phyloP scores from a whole-genome alignment of 331 rosid species.

The Dryas integrifolia region DNA sequence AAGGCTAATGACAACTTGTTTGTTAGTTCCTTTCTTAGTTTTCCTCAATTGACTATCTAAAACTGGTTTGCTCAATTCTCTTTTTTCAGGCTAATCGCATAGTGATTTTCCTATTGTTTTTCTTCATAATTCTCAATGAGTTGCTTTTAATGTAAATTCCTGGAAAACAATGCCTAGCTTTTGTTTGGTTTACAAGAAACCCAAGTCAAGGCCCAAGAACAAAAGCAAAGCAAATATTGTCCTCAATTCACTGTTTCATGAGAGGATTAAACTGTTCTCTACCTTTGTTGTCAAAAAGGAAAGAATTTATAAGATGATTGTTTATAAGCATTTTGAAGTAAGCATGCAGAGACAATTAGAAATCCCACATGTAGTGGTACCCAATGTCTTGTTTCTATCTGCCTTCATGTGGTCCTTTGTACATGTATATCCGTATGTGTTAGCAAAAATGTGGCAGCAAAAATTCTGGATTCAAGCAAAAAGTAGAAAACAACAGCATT shows the following conservation, averaged over 20 bases:
- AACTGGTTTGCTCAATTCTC: background rate
- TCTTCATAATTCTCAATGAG: too few relatives aligned
- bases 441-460: too few relatives aligned
- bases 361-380: constrained; percentile 23
- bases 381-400: background rate
- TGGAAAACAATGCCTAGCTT: too few relatives aligned
- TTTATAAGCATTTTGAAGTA: background rate
- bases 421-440: too few relatives aligned
- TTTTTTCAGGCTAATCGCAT: background rate
- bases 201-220: background rate
- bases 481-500: too few relatives aligned
- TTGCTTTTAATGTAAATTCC: too few relatives aligned
- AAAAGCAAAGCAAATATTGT: background rate
- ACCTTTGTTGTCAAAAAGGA: background rate
- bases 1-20: background rate
- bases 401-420: constrained; percentile 6
- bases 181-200: too few relatives aligned
- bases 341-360: constrained; percentile 2
- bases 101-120: background rate
- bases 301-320: background rate
- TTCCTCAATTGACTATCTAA: background rate
- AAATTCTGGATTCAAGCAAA: too few relatives aligned
- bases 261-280: too few relatives aligned
- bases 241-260: background rate
- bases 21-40: background rate